Evolutionary conservation across 345 rosid species (phyloP), one percentile per base, ranked within the genome.

Genomic region (Eucalyptus cloeziana): DNA sequence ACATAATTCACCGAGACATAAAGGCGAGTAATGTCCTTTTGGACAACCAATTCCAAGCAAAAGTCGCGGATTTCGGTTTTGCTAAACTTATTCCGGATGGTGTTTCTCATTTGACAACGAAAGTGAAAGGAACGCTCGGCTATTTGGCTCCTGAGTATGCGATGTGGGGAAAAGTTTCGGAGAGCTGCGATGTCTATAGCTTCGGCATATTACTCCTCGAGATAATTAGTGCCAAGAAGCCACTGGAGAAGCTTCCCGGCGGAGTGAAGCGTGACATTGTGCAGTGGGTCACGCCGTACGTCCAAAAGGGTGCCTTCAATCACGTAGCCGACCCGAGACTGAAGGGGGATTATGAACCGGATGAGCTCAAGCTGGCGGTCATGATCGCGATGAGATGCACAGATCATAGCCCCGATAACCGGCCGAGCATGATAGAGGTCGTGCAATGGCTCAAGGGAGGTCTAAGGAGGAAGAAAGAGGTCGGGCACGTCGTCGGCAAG

Each of bases 91-190:
- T 93, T 44, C 97, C 97, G 1, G 94, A 95, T 0, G 96, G 97
- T 2, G 96, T 95, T 22, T 92, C 94, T 14, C 96, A 96, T 50
- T 25, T 96, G 88, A 96, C 97, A 45, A 96, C 97, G 1, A 91
- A 95, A 87, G 95, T 96, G 17, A 95, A 96, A 80, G 97, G 97
- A 17, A 94, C 95, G 7, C 93, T 94, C 1, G 97, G 97, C 11
- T 96, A 96, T 64, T 90, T 95, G 54, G 97, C 97, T 27, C 97
- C 97, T 0, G 96, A 96, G 88, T 96, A 96, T 7, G 97, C 96
- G n/a, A 96, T 96, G 97, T 96, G 97, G 96, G 96, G 96, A 12
- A 96, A 96, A 87, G 96, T 95, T 31, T 95, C 95, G 0, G 95
- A 95, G 56, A 92, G 94, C 22, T 96, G 96, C 54, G 97, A 96